Conservation (phyloP, 2,329 filamentous ascomycete genomes). For the Thielaviopsis euricoi region DNA sequence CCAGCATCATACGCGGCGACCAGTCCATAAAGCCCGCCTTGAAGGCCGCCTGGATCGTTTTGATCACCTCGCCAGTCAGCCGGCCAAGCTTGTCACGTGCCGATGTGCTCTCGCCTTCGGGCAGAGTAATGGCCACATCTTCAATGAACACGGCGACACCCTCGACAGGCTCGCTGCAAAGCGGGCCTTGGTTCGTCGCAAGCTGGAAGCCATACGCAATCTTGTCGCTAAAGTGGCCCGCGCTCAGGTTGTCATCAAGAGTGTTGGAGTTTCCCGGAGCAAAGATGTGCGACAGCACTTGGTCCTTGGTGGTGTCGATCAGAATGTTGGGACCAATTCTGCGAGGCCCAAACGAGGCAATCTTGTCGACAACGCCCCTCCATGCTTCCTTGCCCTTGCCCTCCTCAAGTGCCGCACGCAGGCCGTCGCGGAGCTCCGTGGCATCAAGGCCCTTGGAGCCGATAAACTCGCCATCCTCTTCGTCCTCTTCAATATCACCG, state of each 20-base stretch:
- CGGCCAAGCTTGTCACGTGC: constrained; percentile 38
- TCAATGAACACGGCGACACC: constrained; percentile 86
- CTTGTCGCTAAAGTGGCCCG: constrained; percentile 70
- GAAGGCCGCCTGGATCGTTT: constrained; percentile 71
- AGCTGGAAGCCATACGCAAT: constrained; percentile 90
- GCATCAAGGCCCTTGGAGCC: constrained; percentile 48
- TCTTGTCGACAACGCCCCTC: constrained; percentile 60
- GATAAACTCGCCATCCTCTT: constrained; percentile 35
- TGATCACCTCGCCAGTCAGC: constrained; percentile 85
- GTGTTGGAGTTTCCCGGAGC: constrained; percentile 20
- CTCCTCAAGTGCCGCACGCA: constrained; percentile 51
- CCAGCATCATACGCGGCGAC: constrained; percentile 85
- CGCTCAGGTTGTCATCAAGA: constrained; percentile 33
- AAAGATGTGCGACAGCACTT: constrained; percentile 58
- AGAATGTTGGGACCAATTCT: constrained; percentile 77
- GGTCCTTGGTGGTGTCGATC: constrained; percentile 59
- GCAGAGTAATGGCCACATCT: constrained; percentile 47
- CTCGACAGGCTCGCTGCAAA: constrained; percentile 86
- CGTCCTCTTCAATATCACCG: constrained; percentile 20
- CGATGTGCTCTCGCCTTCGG: constrained; percentile 37
- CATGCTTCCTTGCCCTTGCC: constrained; percentile 62
- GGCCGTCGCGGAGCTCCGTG: constrained; percentile 60
- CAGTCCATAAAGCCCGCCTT: constrained; percentile 81
- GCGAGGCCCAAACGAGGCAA: constrained; percentile 79
- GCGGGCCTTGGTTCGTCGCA: constrained; percentile 69